Evolutionary conservation across 2,329 filamentous ascomycete genomes (phyloP), one percentile per base, ranked within the genome.

Genomic region (Diaporthe nobilis): DNA sequence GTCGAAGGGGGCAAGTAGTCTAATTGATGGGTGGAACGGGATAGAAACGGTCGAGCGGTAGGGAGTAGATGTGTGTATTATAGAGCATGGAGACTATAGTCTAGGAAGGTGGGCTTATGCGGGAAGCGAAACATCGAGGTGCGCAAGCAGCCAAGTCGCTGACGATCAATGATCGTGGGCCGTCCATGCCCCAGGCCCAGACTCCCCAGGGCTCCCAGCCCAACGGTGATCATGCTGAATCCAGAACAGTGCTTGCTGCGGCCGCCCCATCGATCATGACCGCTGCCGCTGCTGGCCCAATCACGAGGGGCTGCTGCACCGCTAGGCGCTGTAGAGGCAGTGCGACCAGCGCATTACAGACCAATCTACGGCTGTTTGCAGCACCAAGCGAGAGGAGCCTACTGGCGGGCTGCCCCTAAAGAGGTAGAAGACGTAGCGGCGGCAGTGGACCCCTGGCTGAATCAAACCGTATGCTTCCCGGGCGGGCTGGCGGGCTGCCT

Each of bases 101-200:
- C 65, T 22, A 70, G 34, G 15, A 55, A 42, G 65, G 65, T 70
- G 49, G 65, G 49, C 65, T 70, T 70, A 70, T 55, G 65, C 65
- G 49, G 65, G 65, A 70, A 70, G 65, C 65, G 73, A 72, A 75
- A 75, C 73, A 75, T 44, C 57, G 28, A 71, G 47, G 65, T 25
- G 55, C 65, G 67, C 47, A 55, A 75, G 22, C 73, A 71, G 71
- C 28, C 60, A 55, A 53, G 47, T 44, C 60, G 39, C 31, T 34
- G 44, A 73, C 61, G 47, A 55, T 73, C 71, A 65, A 53, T 47
- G 60, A 39, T 73, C 71, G 51, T 37, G 71, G 71, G 47, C 47
- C 58, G 58, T 28, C 58, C 71, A 44, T 44, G 71, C 47, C 47
- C 39, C 47, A 55, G 58, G 47, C 65, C 65, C 65, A 68, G 47